Percentiles rank a stretch among this genome's conserved stretches.
Conservation (phyloP, 352 stramenopile species). For the Phytophthora foliorum region DNA sequence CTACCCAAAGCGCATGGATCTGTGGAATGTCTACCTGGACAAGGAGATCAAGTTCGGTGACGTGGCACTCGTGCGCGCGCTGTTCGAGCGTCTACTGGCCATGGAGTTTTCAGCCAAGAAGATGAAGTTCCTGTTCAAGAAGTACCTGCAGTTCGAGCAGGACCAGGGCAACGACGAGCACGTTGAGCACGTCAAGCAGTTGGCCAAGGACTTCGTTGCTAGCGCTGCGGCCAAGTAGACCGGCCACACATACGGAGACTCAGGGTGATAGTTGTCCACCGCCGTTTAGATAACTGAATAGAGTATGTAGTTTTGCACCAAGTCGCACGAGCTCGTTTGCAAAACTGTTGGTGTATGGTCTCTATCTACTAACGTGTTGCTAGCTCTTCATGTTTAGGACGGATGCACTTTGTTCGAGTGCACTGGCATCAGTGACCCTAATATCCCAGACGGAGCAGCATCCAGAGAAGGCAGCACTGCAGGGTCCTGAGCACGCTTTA, state of each 20-base stretch:
- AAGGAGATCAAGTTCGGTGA: constrained; percentile 96
- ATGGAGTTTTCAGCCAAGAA: constrained; percentile 97
- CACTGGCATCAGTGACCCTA: constrained; percentile 11
- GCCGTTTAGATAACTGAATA: constrained; percentile 43
- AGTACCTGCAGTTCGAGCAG: constrained; percentile 96
- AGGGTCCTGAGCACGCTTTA: constrained; percentile 24
- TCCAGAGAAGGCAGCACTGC: constrained; percentile 12
- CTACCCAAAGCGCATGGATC: constrained; percentile 96
- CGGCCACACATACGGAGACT: not conserved
- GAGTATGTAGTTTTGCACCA: constrained; percentile 48
- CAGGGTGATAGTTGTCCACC: constrained; percentile 1
- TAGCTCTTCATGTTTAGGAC: constrained; percentile 8
- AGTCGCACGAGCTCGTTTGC: constrained; percentile 4
- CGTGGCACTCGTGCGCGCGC: constrained; percentile 82
- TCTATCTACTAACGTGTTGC: no score
- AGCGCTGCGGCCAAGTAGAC: constrained; percentile 61
- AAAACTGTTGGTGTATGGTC: not conserved
- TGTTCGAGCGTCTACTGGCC: constrained; percentile 93
- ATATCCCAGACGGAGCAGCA: constrained; percentile 12
- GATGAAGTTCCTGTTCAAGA: constrained; percentile 99
- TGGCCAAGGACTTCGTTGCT: constrained; percentile 95
- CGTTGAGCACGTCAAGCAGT: constrained; percentile 94
- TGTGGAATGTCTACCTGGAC: constrained; percentile 98
- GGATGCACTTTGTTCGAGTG: constrained; percentile 41
- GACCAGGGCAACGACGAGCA: constrained; percentile 89